Conservation (phyloP, 2,329 filamentous ascomycete species). For the Immersiporthe knoxdaviesiana region DNA sequence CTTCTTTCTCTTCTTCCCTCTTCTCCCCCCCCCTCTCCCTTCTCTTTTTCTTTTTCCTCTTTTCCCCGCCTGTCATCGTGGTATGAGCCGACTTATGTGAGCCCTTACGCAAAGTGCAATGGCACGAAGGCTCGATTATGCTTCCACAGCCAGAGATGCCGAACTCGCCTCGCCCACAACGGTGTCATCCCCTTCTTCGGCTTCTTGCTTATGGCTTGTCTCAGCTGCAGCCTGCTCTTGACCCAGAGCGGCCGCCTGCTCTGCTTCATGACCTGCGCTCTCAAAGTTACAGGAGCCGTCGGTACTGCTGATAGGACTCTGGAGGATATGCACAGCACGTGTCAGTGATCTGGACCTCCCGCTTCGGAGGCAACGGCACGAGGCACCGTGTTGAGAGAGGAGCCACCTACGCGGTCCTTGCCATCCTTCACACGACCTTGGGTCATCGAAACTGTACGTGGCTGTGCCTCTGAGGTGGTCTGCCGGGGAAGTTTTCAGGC, state of each 20-base stretch:
- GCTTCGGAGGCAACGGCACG: background rate
- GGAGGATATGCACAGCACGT: background rate
- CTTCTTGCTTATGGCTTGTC: background rate
- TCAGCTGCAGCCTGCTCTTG: background rate
- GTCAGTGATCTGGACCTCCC: background rate
- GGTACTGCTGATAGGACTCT: background rate
- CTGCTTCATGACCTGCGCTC: background rate
- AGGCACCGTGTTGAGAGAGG: background rate
- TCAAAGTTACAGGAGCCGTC: background rate
- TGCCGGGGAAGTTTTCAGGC: slow-evolving; percentile 1
- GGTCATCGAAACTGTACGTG: background rate
- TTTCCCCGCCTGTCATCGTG: background rate
- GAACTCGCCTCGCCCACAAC: background rate
- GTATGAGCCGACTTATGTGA: background rate
- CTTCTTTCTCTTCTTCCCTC: too few species aligned
- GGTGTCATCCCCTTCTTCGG: background rate
- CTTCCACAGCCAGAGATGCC: background rate
- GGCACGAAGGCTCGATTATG: background rate
- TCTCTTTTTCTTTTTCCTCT: background rate
- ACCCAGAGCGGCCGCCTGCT: background rate
- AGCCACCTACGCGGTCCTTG: background rate
- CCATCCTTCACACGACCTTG: background rate
- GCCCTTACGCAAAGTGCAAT: background rate
- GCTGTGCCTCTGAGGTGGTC: background rate
- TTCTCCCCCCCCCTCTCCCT: too few species aligned